Base-by-base conservation (phyloP, 345 rosid genomes). In the Erodium maritimum region DNA sequence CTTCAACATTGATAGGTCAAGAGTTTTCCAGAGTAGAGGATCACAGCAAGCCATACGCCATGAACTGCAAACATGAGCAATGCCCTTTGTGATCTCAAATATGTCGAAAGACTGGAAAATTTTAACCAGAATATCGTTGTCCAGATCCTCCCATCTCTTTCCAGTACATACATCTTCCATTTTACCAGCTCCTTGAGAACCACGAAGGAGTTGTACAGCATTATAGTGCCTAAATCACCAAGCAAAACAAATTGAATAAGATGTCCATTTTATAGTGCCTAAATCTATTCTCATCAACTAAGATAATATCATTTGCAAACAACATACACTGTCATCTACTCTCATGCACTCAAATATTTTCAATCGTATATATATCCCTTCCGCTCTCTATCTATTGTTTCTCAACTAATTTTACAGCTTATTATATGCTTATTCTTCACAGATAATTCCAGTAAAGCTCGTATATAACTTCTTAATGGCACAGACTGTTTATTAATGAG, bases 11-110 rank as follows among this genome's bases (percentile, higher is more conserved):
- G 96, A 88, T 45, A 91, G 69, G 71, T 91, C 96, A 42, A 91
- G 91, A 0, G 84, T 86, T 66, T 74, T 86, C 97, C 98, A 88
- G 0, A 86, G 74, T 46, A 82, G 57, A n/a, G 97, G 96, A 79
- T 91, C 95, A 16, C 93, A 73, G 61, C 85, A 81, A 61, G 96
- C 98, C 22, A 55, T 33, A 52, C 88, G 79, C 96, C 98, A 91
- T 17, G 79, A 68, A 8, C 90, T 74, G 74, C 98, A 86, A 55
- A 91, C 95, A 57, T 67, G 86, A 71, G 84, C 91, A 61, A 90
- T 63, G 46, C 94, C 86, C 5, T 86, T 77, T 56, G 76, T 82
- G 17, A 84, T 64, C 69, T 86, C 72, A 24, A 67, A 71, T 63
- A 88, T 75, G 56, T 76, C 69, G 6, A 85, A 79, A 19, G 73